Base-by-base conservation (phyloP, 306 rosid species). In the Ammopiptanthus mongolicus region DNA sequence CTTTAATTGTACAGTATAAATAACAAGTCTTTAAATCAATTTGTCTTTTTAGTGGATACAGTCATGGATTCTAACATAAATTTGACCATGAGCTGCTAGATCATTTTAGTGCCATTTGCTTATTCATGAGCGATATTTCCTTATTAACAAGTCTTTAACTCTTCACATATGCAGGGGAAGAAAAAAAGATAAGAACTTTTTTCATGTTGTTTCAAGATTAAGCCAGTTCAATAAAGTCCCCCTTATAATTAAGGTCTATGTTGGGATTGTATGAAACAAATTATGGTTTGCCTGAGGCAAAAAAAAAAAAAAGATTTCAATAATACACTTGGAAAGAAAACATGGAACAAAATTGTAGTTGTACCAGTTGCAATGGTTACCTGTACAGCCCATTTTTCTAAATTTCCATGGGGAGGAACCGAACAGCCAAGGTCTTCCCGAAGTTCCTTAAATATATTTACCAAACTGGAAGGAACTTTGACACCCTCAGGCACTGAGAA, bases 371-470 rank as follows among this genome's bases (percentile, higher is more conserved):
- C 74, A 21, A 29, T 5, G 37, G 3, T 50, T 68, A 91, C 98
- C 96, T 91, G 98, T 9, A 88, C 85, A 71, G 98, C 91, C 98
- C 98, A 95, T 76, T 90, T 91, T 47, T 87, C 88, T 0, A 95
- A 89, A 84, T 95, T 91, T 15, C 97, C 99, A 71, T 87, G 89
- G 74, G 91, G 36, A 5, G 99, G 93, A 64, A 95, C 33, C 3
- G 97, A 86, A 85, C 97, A 92, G n/a, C 97, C 97, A 80, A 95
- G 88, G 78, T 95, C 99, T 76, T 91, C 73, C 63, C 84, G 44
- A 56, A 92, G 93, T 65, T 92, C 99, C 90, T 92, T 95, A 37
- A 90, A 91, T 65, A 95, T 90, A 73, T 95, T 95, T 51, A 84
- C 86, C 83, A 95, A 84, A 80, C 99, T 95, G 2, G 99, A 83